Percentiles rank a stretch among this genome's conserved stretches.
phyloP scores from a whole-genome alignment of 441 rosid species.

The Populus hybrid region DNA sequence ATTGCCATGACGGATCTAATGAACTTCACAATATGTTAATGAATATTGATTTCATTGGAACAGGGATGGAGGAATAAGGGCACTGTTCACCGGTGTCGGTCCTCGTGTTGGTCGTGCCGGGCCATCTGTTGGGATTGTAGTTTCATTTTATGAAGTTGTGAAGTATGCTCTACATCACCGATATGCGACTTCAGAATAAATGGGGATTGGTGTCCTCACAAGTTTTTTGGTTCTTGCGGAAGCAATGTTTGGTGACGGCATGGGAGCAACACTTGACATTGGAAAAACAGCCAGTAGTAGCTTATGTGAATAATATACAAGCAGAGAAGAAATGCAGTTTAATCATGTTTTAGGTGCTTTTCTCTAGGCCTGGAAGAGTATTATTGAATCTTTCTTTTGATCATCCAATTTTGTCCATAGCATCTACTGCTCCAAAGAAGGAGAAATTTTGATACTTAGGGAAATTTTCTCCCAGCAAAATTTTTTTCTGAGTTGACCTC shows the following conservation, averaged over 20 bases:
- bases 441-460: constrained; percentile 14
- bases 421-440: constrained; percentile 20
- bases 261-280: constrained; percentile 17
- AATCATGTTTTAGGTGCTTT: constrained; percentile 4
- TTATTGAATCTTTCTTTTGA: background rate
- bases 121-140: constrained; percentile 96
- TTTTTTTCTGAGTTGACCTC: constrained; percentile 24
- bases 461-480: background rate
- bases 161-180: constrained; percentile 61
- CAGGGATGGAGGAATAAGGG: constrained; percentile 86
- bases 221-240: background rate
- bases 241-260: constrained; percentile 10
- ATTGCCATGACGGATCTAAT: background rate
- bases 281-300: background rate
- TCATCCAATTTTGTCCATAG: background rate
- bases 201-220: background rate
- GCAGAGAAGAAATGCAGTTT: constrained; percentile 6
- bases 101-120: constrained; percentile 94
- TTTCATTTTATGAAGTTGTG: constrained; percentile 90
- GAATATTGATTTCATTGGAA: constrained; percentile 7
- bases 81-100: constrained; percentile 82
- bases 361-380: background rate
- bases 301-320: constrained; percentile 12
- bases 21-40: background rate
- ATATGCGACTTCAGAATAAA: constrained; percentile 26